Evolutionary conservation across 257 asterid species (phyloP).

Genomic region (Apocynum venetum): DNA sequence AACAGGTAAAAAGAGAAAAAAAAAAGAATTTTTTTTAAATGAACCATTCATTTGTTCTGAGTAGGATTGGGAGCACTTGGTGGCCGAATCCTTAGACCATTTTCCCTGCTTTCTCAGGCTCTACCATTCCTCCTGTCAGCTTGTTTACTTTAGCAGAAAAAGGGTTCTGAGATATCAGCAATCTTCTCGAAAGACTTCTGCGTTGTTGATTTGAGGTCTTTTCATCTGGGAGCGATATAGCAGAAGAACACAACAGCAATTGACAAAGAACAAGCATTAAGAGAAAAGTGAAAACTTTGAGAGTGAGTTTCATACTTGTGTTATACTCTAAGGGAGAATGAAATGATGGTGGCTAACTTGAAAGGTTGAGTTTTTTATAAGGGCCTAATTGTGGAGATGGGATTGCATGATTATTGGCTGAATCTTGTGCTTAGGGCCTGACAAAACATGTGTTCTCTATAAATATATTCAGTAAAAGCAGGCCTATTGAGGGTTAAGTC

Average conservation of each 20-base stretch:
- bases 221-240: slow-evolving; percentile 7
- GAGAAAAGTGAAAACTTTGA: slow-evolving; percentile 23
- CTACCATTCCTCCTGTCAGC: slow-evolving; percentile 27
- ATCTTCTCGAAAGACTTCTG: slow-evolving; percentile 31
- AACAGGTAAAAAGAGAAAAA: background rate
- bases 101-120: slow-evolving; percentile 43
- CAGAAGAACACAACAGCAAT: slow-evolving; percentile 10
- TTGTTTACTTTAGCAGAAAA: slow-evolving; percentile 24
- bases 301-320: slow-evolving; percentile 18
- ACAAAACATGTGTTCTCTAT: slow-evolving; percentile 36
- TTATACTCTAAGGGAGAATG: background rate
- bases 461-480: slow-evolving; percentile 12
- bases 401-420: slow-evolving; percentile 8
- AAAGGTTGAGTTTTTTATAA: slow-evolving; percentile 9
- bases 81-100: slow-evolving; percentile 38
- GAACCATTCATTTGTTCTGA: slow-evolving; percentile 31
- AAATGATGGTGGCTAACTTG: slow-evolving; percentile 20
- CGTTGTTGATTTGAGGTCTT: background rate
- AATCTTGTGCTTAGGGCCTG: slow-evolving; percentile 33
- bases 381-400: slow-evolving; percentile 6
- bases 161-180: slow-evolving; percentile 25
- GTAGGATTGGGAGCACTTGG: slow-evolving; percentile 55
- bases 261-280: slow-evolving; percentile 26
- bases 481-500: slow-evolving; percentile 23
- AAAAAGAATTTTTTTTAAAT: too few relatives aligned